Percentiles rank a stretch among this genome's conserved stretches.
Conservation (phyloP, 2,329 filamentous ascomycete genomes). For the Dryadomyces sulphureus region DNA sequence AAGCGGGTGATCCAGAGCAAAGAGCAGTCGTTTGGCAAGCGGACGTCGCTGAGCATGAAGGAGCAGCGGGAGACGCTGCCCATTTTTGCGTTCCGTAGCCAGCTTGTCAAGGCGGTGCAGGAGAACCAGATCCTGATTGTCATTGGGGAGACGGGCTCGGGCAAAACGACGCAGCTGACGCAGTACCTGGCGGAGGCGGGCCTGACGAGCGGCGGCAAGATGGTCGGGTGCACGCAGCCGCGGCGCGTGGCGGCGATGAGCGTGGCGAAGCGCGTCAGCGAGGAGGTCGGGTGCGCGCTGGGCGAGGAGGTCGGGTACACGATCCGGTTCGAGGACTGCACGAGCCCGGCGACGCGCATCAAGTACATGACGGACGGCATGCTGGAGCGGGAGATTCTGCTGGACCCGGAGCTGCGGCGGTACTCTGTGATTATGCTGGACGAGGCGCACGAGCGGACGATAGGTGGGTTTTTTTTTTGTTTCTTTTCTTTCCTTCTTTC, state of each 20-base stretch:
- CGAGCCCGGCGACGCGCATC: constrained; percentile 74
- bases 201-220: constrained; percentile 71
- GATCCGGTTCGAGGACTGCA: constrained; percentile 93
- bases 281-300: constrained; percentile 84
- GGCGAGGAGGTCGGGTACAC: constrained; percentile 93
- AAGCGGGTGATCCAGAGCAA: constrained; percentile 70
- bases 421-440: constrained; percentile 98
- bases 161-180: constrained; percentile 92
- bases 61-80: constrained; percentile 83
- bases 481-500: too few species aligned
- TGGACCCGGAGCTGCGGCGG: constrained; percentile 75
- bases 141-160: constrained; percentile 91
- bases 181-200: constrained; percentile 91
- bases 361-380: constrained; percentile 99
- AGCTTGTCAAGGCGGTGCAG: constrained; percentile 73
- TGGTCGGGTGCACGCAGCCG: constrained; percentile 93
- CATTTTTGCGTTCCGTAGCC: constrained; percentile 74
- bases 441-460: constrained; percentile 94
- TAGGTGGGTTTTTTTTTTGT: constrained; percentile 22
- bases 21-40: constrained; percentile 68
- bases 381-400: constrained; percentile 85
- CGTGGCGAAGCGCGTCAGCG: constrained; percentile 88
- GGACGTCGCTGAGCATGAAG: constrained; percentile 85
- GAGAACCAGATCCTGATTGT: constrained; percentile 90
- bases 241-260: constrained; percentile 96